A percentile compares a stretch with the other conserved stretches of the same genome.
Evolutionary conservation across 371 early-diverging fungal genomes (phyloP).

Genomic region (Vairimorpha ceranae): DNA sequence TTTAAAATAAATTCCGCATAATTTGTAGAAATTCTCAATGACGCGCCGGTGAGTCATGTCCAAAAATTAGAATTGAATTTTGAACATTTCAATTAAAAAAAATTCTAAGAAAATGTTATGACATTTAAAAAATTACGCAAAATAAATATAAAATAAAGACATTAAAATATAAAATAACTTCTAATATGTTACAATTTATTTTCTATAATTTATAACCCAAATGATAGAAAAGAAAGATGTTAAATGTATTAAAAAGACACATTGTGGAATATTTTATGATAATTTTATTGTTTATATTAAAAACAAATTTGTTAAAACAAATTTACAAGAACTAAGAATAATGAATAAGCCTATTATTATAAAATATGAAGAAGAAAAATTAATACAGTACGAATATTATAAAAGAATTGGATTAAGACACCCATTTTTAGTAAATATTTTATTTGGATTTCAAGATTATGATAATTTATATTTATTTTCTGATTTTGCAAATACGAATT

Average conservation of each 20-base stretch:
- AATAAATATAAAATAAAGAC: too few species aligned
- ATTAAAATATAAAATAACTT: background rate
- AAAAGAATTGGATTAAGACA: constrained; percentile 38
- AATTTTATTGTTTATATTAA: constrained; percentile 30
- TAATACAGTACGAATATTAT: constrained; percentile 43
- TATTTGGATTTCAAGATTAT: constrained; percentile 56
- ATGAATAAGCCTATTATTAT: constrained; percentile 51
- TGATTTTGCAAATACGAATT: constrained; percentile 39
- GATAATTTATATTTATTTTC: constrained; percentile 47
- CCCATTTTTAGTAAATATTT: constrained; percentile 49
- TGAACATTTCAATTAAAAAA: too few species aligned
- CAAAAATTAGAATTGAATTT: too few species aligned
- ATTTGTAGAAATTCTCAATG: too few species aligned
- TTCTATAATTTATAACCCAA: background rate
- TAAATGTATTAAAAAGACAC: constrained; percentile 31
- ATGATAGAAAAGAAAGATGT: constrained; percentile 35
- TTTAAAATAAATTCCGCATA: too few species aligned
- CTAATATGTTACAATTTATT: background rate
- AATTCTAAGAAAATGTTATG: too few species aligned
- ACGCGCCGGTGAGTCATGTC: too few species aligned
- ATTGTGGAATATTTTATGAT: constrained; percentile 31
- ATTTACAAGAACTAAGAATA: constrained; percentile 27
- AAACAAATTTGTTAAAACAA: background rate
- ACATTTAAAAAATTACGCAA: too few species aligned
- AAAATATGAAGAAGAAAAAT: constrained; percentile 36